Evolutionary conservation across 1,284 basidiomycete genomes (phyloP).

Genomic region (Malassezia nana): DNA sequence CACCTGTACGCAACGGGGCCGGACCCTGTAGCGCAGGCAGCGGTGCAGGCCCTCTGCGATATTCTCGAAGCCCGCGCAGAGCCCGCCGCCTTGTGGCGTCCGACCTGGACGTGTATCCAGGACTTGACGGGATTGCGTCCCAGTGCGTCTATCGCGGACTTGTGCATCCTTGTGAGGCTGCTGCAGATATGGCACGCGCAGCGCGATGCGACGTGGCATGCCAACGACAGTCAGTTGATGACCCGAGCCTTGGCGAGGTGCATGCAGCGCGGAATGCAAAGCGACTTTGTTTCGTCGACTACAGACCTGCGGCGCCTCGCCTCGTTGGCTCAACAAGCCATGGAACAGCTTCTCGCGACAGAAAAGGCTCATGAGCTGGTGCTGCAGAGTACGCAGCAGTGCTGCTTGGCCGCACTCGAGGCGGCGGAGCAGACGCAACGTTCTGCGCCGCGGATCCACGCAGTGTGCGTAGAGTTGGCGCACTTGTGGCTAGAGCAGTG

Average conservation of each 20-base stretch:
- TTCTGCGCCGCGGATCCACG: not conserved
- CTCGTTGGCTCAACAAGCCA: not conserved
- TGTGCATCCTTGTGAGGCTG: not conserved
- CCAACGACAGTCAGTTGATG: not conserved
- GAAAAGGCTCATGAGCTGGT: not conserved
- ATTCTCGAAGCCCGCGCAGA: not conserved
- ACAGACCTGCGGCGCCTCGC: not conserved
- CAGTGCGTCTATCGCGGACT: not conserved
- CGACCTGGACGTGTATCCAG: not conserved
- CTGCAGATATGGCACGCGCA: not conserved
- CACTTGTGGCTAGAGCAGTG: constrained; percentile 2
- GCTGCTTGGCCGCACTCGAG: not conserved
- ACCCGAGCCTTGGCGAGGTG: not conserved
- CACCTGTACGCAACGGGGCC: not conserved
- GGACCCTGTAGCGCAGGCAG: constrained; percentile 2
- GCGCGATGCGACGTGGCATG: not conserved
- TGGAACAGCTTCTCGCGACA: not conserved
- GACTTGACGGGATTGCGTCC: not conserved
- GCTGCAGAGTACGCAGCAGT: not conserved
- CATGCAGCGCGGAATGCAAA: not conserved
- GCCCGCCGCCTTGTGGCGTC: not conserved
- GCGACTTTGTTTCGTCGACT: not conserved
- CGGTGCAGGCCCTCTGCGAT: constrained; percentile 5
- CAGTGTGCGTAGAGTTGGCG: constrained; percentile 5
- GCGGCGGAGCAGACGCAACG: not conserved